Conservation (phyloP, 2,329 filamentous ascomycete species). For the Exophiala sideris region DNA sequence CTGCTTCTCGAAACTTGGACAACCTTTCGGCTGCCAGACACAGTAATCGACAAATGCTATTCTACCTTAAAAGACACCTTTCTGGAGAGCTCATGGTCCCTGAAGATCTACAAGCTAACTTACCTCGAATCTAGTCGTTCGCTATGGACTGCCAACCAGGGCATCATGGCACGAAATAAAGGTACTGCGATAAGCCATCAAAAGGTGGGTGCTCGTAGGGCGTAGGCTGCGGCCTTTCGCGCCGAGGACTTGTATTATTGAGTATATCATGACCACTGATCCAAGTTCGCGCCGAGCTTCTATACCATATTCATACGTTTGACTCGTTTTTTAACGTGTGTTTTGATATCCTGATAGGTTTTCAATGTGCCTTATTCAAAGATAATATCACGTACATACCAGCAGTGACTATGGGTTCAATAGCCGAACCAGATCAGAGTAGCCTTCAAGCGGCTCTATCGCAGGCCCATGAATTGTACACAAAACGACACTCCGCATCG, state of each 20-base stretch:
- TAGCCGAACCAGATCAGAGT: not conserved
- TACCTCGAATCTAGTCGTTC: no score
- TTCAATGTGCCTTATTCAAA: not conserved
- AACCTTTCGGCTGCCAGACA: no score
- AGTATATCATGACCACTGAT: not conserved
- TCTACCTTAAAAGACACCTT: no score
- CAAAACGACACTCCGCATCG: conserved; percentile 10
- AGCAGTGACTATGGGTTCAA: conserved; percentile 17
- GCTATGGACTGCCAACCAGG: no score
- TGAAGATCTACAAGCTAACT: no score
- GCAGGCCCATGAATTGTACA: conserved; percentile 14
- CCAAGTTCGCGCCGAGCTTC: no score
- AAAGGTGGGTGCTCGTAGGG: not conserved
- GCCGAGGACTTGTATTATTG: not conserved
- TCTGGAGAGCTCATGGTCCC: no score
- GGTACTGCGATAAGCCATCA: not conserved
- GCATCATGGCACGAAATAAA: no score
- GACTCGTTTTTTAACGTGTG: not conserved
- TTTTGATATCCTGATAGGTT: not conserved
- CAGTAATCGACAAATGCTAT: no score
- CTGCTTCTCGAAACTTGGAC: no score
- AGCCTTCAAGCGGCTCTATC: conserved; percentile 11
- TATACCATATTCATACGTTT: no score
- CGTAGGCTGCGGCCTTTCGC: not conserved
- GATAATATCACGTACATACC: not conserved